Evolutionary conservation across 805 yeast species (phyloP), one percentile per base, ranked within the genome.

Genomic region (Ogataea minuta): DNA sequence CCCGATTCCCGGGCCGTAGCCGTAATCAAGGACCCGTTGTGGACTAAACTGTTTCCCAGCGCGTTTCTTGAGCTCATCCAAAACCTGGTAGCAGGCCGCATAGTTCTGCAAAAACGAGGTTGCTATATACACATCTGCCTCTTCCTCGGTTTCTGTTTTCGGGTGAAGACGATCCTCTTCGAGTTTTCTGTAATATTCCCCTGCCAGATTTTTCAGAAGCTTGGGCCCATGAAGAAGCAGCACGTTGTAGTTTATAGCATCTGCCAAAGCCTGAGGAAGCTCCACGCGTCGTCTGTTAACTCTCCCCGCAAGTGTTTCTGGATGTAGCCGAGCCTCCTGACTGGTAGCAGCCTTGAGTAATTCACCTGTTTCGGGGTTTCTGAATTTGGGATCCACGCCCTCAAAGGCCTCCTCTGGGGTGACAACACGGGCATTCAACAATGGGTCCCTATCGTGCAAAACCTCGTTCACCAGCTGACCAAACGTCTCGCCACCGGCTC

Each of bases 1-100:
- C 2, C 97, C 97, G 0, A 95, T 82, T 2, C 88, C 91, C 1
- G 99, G 98, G 0, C 99, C 98, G 56, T 73, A 80, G 0, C 96
- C 91, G 10, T 87, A 76, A 54, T 87, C 95, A 34, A 93, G 67
- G 0, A 93, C 76, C 4, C 76, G 67, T 20, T 71, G 54, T 0
- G 97, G 97, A 15, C 60, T 60, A 65, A 88, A 85, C 0, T 64
- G 66, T 6, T 56, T 62, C 0, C 80, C 83, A 14, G 71, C 59
- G 28, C 90, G 67, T 30, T 70, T 68, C 48, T 76, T 69, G 24
- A 89, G 63, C 50, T 91, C 98, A 19, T 59, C 56, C 26, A 93
- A 62, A 0, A 81, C 85, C 46, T 81, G 85, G 37, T 69, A 69
- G 2, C 79, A 59, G 10, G 87, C 74, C 1, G 88, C 84, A 56